Evolutionary conservation across 2,329 filamentous ascomycete species (phyloP), one percentile per base, ranked within the genome.

Genomic region (Talaromyces sp.): DNA sequence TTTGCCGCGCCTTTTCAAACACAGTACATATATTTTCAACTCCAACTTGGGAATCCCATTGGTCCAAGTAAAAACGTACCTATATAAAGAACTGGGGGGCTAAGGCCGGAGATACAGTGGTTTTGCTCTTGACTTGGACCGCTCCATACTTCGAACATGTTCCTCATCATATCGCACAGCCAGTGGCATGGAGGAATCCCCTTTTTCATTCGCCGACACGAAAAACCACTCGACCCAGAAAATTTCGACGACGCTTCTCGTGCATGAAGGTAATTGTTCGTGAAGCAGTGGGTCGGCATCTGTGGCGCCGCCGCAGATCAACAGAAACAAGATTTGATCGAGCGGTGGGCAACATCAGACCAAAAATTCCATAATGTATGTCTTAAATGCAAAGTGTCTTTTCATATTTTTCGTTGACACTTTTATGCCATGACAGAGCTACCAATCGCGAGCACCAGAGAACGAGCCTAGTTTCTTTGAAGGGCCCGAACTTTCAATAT

Each of bases 281-380:
- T 49, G 54, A 57, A 4, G n/a, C n/a, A 39, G 48, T 54, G 51
- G 54, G 52, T 48, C 45, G 36, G 24, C n/a, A 48, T 43, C 48
- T 35, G 24, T 10, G 51, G 47, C 51, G 41, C 29, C 47, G 35
- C 30, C 36, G 40, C 41, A 20, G 48, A 57, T 54, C 40, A 54
- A 47, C 51, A 54, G 48, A 51, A 46, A 54, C 47, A 36, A 54
- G 48, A 33, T 35, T 36, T 57, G 40, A 57, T 54, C 40, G 41
- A 57, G 29, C 33, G 35, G 11, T 57, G 54, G 54, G 51, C 54
- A 47, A 57, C 48, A 46, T 44, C 54, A 47, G 48, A 57, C 45
- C 46, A 53, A 36, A 9, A 40, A 49, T 41, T 52, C 16, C 54
- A 48, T 11, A 48, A 57, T 54, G 51, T n/a, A n/a, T n/a, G n/a